phyloP scores from a whole-genome alignment of 768 basidiomycete species.

The Austroboletus festivus region DNA sequence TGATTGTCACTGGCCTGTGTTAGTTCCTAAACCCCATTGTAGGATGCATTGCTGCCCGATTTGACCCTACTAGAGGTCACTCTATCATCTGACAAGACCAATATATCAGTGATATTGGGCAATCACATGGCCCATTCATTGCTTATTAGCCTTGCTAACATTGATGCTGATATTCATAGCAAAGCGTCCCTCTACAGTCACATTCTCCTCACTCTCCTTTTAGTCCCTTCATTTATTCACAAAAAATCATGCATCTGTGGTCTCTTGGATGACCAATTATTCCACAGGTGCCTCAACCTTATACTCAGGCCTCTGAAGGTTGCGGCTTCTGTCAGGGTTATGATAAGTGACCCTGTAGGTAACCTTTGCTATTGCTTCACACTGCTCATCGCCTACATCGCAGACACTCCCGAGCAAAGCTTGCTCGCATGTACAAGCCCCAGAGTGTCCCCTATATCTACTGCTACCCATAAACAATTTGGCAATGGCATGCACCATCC shows the following conservation, averaged over 20 bases:
- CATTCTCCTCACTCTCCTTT: constrained; percentile 15
- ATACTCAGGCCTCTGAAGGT: constrained; percentile 29
- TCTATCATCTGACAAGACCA: constrained; percentile 10
- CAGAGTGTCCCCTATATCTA: constrained; percentile 31
- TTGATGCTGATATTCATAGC: background rate
- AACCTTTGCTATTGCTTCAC: constrained; percentile 23
- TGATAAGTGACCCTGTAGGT: constrained; percentile 27
- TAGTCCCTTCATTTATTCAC: constrained; percentile 16
- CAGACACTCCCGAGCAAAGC: constrained; percentile 32
- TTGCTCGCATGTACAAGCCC: constrained; percentile 26
- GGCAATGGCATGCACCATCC: constrained; percentile 20
- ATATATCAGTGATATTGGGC: background rate
- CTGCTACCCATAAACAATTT: constrained; percentile 30
- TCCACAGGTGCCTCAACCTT: constrained; percentile 24
- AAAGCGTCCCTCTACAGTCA: constrained; percentile 3
- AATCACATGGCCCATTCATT: background rate
- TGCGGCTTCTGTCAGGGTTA: constrained; percentile 25
- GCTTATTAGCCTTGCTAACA: background rate
- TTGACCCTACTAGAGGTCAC: constrained; percentile 1
- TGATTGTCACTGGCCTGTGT: background rate
- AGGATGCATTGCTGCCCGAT: background rate
- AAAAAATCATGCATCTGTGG: background rate
- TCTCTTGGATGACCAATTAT: constrained; percentile 25
- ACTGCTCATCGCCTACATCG: constrained; percentile 29
- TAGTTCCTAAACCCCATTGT: background rate